Evolutionary conservation across 2,329 filamentous ascomycete genomes (phyloP), one percentile per base, ranked within the genome.

Genomic region (Pyricularia sp.): DNA sequence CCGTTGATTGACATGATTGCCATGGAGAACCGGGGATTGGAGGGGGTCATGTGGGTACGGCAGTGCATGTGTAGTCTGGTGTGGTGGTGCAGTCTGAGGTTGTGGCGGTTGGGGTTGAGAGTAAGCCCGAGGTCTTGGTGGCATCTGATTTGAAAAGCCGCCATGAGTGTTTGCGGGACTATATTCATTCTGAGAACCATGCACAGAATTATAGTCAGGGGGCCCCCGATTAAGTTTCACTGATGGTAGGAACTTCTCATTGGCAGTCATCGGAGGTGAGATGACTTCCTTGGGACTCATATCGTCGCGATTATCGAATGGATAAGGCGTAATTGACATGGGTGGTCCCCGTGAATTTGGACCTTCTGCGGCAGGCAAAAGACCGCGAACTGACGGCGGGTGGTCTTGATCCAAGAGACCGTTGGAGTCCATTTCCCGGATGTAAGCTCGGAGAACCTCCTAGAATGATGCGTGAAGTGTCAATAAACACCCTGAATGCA

Each of bases 401-500:
- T 74, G 72, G 30, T 78, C 78, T 26, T 76, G 77, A 53, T 77
- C 76, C 13, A 75, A 71, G n/a, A 73, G 72, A 44, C 76, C 75
- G 65, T 80, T 76, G 55, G 82, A 78, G 67, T 85, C 81, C 67
- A 87, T 78, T 69, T 84, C 81, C 44, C 82, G 81, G 57, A 87
- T 85, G 69, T 87, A 86, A 24, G 84, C 83, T 67, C 83, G 78
- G 28, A 86, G 73, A 10, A 85, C 77, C 68, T 85, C 82, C 84
- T 87, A 65, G 1, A 40, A 40, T 40, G 33, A 40, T 65, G 35
- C 53, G 22, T 26, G 10, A 26, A 57, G 22, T 13, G 24, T 24
- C 4, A 57, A 13, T 57, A 24, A 57, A 26, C 10, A 0, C 10
- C 22, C 24, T 28, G 22, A 12, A 57, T 13, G 16, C 10, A 9